Evolutionary conservation across 1,284 basidiomycete genomes (phyloP).

Genomic region (Inonotus hispidus): DNA sequence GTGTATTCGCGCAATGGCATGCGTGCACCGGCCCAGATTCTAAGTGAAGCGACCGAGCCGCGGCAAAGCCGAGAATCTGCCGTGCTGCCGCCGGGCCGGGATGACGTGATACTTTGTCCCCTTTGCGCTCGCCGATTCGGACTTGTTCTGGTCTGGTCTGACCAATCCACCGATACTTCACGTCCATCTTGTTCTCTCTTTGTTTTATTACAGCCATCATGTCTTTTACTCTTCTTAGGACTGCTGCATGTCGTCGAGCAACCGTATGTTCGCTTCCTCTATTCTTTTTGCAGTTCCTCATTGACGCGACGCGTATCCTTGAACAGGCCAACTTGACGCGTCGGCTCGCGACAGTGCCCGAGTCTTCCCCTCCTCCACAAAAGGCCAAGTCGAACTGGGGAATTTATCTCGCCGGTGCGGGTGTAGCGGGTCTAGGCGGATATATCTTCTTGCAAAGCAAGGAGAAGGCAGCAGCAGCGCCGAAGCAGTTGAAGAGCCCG

Average conservation of each 20-base stretch:
- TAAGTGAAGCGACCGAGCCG: neutral
- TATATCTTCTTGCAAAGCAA: slow-evolving; percentile 40
- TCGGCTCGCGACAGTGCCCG: slow-evolving; percentile 43
- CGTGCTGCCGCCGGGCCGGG: neutral
- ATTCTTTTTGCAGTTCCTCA: neutral
- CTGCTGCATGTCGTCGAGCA: slow-evolving; percentile 3
- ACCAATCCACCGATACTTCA: too few species aligned
- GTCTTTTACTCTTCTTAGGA: slow-evolving; percentile 16
- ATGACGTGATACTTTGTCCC: neutral
- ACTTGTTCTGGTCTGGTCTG: too few species aligned
- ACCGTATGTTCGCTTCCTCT: slow-evolving; percentile 2
- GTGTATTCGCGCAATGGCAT: neutral
- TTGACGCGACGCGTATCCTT: neutral
- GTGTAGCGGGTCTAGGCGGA: slow-evolving; percentile 42
- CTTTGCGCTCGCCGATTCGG: neutral
- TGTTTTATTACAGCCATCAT: slow-evolving; percentile 1
- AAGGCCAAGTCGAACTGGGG: slow-evolving; percentile 46
- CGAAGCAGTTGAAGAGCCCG: slow-evolving; percentile 50
- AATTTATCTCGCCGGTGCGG: slow-evolving; percentile 44
- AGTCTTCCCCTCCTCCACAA: slow-evolving; percentile 24
- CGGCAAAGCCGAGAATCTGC: neutral
- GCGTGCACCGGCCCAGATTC: neutral
- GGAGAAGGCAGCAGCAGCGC: slow-evolving; percentile 25
- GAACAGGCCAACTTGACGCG: slow-evolving; percentile 26
- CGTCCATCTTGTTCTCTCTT: slow-evolving; percentile 1